Conservation (phyloP, 169 alveolate species). For the Cryptosporidium muris region DNA sequence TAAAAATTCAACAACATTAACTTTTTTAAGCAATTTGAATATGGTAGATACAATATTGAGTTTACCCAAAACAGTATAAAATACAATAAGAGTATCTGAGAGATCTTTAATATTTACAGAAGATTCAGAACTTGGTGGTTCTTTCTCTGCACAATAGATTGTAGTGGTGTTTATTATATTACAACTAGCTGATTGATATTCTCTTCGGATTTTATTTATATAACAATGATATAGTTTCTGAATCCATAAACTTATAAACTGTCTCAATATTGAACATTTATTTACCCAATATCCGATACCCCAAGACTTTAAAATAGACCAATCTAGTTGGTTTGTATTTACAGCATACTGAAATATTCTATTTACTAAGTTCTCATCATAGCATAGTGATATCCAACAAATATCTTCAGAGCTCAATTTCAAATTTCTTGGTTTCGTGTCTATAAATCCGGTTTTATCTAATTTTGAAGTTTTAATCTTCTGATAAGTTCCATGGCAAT, state of each 20-base stretch:
- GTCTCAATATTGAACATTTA: constrained; percentile 13
- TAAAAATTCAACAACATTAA: constrained; percentile 57
- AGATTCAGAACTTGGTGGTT: too few species aligned
- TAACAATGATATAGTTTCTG: constrained; percentile 37
- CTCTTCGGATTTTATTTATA: background rate
- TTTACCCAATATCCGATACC: constrained; percentile 31
- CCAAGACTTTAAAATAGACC: constrained; percentile 12
- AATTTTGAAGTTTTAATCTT: too few species aligned
- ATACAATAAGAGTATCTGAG: constrained; percentile 9
- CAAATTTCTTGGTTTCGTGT: background rate
- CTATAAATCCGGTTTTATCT: too few species aligned
- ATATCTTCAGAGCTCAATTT: constrained; percentile 48
- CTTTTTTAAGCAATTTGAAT: constrained; percentile 42
- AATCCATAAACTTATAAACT: constrained; percentile 36
- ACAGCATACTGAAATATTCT: constrained; percentile 4
- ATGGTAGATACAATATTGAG: constrained; percentile 69
- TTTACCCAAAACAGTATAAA: constrained; percentile 39
- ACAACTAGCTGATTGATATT: too few species aligned
- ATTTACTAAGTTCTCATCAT: constrained; percentile 21
- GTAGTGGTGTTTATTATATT: too few species aligned
- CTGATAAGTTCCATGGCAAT: too few species aligned
- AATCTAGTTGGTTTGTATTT: background rate
- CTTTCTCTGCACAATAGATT: too few species aligned
- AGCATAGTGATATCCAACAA: constrained; percentile 58
- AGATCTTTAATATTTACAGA: constrained; percentile 1